Evolutionary conservation across 768 basidiomycete genomes (phyloP).

Genomic region (Trametes cinnabarina): DNA sequence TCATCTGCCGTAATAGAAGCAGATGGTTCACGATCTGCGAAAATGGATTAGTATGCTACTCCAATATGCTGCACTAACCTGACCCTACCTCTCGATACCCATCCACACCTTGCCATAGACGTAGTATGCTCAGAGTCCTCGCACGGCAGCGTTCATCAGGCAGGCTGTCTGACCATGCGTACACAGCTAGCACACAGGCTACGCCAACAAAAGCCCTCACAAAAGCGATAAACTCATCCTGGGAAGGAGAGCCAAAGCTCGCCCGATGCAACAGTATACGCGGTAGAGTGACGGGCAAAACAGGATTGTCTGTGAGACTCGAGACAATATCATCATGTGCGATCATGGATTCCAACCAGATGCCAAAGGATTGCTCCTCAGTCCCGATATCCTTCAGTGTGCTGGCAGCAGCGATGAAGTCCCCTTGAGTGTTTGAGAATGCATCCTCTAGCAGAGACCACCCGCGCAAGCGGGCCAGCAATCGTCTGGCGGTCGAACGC

Average conservation of each 20-base stretch:
- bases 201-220: constrained; percentile 68
- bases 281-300: constrained; percentile 32
- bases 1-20: constrained; percentile 68
- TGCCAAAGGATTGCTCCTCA: constrained; percentile 68
- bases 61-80: not conserved
- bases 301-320: constrained; percentile 43
- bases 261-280: constrained; percentile 40
- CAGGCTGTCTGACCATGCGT: constrained; percentile 79
- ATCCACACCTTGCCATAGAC: constrained; percentile 63
- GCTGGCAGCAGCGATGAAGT: constrained; percentile 47
- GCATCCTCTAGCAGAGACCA: constrained; percentile 66
- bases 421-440: constrained; percentile 49
- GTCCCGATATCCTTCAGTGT: constrained; percentile 60
- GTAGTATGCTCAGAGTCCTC: constrained; percentile 58
- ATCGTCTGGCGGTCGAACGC: constrained; percentile 45
- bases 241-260: constrained; percentile 31
- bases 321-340: constrained; percentile 51
- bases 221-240: constrained; percentile 62
- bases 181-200: constrained; percentile 63
- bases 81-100: constrained; percentile 68
- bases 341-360: constrained; percentile 70
- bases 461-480: constrained; percentile 50
- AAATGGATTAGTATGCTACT: not conserved
- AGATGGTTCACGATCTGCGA: constrained; percentile 72
- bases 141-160: constrained; percentile 64